Base-by-base conservation (phyloP, 2,329 filamentous ascomycete species). In the Trichoderma koningii region DNA sequence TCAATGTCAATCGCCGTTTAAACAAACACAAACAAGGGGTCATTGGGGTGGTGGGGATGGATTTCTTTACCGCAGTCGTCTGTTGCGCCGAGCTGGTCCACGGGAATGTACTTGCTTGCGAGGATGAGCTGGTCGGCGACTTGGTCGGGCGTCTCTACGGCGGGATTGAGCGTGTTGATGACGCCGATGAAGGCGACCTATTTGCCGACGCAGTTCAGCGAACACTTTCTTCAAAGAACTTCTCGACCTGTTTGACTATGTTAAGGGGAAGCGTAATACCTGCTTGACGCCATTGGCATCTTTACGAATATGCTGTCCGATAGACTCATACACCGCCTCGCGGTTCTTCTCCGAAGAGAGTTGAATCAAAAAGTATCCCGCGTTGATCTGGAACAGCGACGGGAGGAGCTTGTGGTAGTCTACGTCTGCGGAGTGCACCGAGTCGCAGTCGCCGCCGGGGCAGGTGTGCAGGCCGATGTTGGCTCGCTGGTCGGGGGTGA, bases 391-490 rank as follows among this genome's bases (percentile, higher is more conserved):
- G 21, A 68, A 68, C 3, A 68, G 23, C 2, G 48, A 62, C 15
- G 64, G 47, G 3, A 68, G 23, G 9, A 68, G 45, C n/a, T 59
- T 42, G 34, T 44, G 19, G 23, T 68, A 68, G 12, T 62, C 60
- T 5, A 68, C 66, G 2, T 68, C 66, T 1, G 51, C 19, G 12
- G 66, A 68, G 48, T 68, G 65, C 19, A 55, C 55, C 10, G 59
- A 60, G 34, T 68, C 66, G 23, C 66, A 66, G 41, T 68, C 66
- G n/a, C 66, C 66, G 7, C 66, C 66, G 5, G 66, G 64, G 30
- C 66, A 68, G 3, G 66, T 68, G 21, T 68, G 66, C n/a, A 68
- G 48, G 1, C 66, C 66, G 55, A 68, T 66, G 15, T 68, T 66
- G 7, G 14, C 19, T 21, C 66, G 34, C 23, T 68, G 51, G n/a